These are phyloP conservation scores for Cucurbita argyrosperma DNA, from an alignment of 306 rosid genomes.

Conservation along the genomic window DNA sequence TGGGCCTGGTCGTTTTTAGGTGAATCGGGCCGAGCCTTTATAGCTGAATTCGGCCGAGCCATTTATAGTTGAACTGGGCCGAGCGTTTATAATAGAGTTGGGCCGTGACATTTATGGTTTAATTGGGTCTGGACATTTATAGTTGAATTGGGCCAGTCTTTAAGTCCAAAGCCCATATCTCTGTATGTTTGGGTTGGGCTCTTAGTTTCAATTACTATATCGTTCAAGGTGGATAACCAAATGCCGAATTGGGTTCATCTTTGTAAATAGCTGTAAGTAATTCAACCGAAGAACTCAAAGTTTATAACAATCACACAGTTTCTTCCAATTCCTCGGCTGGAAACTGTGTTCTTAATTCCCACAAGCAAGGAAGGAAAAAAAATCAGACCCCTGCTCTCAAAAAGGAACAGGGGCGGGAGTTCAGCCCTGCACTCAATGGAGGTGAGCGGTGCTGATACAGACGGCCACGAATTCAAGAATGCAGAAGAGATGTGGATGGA, in stretches of 20 bases:
- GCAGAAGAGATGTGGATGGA: conserved; percentile 90
- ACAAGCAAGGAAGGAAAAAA: background rate
- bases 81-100: too few relatives aligned
- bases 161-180: background rate
- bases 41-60: too few relatives aligned
- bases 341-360: too few relatives aligned
- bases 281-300: too few relatives aligned
- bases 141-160: background rate
- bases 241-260: background rate
- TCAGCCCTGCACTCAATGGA: conserved; percentile 23
- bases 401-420: background rate
- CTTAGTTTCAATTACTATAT: background rate
- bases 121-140: too few relatives aligned
- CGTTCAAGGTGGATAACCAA: too few relatives aligned
- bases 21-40: too few relatives aligned
- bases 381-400: background rate
- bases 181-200: background rate
- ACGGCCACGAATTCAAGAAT: conserved; percentile 51
- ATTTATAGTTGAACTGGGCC: too few relatives aligned
- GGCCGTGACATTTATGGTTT: too few relatives aligned
- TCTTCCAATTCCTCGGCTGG: background rate
- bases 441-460: conserved; percentile 47
- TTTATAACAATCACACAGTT: background rate
- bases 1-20: too few relatives aligned
- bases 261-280: too few relatives aligned